Evolutionary conservation across 73 alveolate genomes (phyloP).

Genomic region (Uronychia binucleata): DNA sequence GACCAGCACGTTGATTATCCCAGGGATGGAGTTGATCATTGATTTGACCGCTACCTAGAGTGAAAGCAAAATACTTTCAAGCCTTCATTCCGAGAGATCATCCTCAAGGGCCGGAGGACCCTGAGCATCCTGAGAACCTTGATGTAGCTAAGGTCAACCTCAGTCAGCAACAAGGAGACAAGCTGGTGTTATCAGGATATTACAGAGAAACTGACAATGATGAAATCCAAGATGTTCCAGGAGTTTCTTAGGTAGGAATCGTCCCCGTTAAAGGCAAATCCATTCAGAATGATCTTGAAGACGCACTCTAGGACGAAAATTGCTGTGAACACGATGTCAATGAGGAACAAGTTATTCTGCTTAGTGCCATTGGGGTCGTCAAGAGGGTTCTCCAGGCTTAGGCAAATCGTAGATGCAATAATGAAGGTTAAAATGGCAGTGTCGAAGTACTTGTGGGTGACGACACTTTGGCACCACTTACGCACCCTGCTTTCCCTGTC

Average conservation of each 20-base stretch:
- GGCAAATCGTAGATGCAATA: conserved; percentile 6
- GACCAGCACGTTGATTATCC: conserved; percentile 30
- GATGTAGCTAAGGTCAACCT: conserved; percentile 22
- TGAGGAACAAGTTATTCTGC: neutral
- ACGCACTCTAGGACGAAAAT: conserved; percentile 31
- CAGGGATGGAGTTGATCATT: conserved; percentile 38
- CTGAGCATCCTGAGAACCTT: conserved; percentile 17
- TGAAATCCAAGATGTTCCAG: conserved; percentile 53
- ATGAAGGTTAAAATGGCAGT: conserved; percentile 12
- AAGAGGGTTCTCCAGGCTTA: conserved; percentile 42
- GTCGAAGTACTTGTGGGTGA: conserved; percentile 15
- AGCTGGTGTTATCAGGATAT: neutral
- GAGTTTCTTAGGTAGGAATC: conserved; percentile 38
- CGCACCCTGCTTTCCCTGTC: neutral
- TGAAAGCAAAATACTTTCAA: conserved; percentile 15
- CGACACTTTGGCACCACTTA: neutral
- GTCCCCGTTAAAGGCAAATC: conserved; percentile 28
- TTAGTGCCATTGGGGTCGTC: conserved; percentile 25
- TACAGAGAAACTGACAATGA: conserved; percentile 21
- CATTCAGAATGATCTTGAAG: conserved; percentile 23
- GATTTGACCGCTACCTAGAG: conserved; percentile 54
- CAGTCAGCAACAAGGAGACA: conserved; percentile 13
- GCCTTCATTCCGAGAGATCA: conserved; percentile 19
- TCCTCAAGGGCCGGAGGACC: neutral
- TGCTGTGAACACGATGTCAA: conserved; percentile 12